Base-by-base conservation (phyloP, 495 filamentous ascomycete genomes). In the Bacidia gigantensis region DNA sequence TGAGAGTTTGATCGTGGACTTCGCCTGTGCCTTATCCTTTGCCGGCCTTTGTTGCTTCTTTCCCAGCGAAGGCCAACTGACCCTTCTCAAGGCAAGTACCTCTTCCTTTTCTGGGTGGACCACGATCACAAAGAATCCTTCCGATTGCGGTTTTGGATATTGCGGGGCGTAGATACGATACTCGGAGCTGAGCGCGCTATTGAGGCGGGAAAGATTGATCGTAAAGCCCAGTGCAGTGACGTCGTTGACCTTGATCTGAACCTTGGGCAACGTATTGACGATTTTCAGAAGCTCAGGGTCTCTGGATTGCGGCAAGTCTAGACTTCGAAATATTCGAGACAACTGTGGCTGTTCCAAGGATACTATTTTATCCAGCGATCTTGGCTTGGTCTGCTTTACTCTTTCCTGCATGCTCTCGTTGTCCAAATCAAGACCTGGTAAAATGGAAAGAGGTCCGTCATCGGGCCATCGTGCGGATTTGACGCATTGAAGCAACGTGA, bases 141-240 rank as follows among this genome's bases (percentile, higher is more conserved):
- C 92, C 0, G 85, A 89, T 64, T 98, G 92, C 21, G 87, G 80
- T 66, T 98, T 98, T 0, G 92, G 93, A 68, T 92, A 97, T 2
- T 75, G 73, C 9, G 92, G 90, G 0, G 92, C 86, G 56, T 80
- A 94, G 54, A 95, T 82, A 29, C 81, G 74, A 58, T 73, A 82
- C 18, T 84, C 82, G 14, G 72, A 65, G 56, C 79, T 75, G 0
- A 65, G 67, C 26, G 80, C 63, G 14, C 72, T 56, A 67, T 96
- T 96, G 46, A 76, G 68, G 0, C 92, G 78, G 11, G 72, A 69
- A 10, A 96, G 56, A 5, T 66, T 67, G 11, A 94, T 72, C 1
- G 72, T 78, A 22, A 96, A 60, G 3, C 75, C 74, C 18, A 73
- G 65, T 0, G 83, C 72, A 18, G 73, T 81, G 48, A 83, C 64